Conservation (phyloP, 1,284 basidiomycete genomes). For the Ustilago esculenta region DNA sequence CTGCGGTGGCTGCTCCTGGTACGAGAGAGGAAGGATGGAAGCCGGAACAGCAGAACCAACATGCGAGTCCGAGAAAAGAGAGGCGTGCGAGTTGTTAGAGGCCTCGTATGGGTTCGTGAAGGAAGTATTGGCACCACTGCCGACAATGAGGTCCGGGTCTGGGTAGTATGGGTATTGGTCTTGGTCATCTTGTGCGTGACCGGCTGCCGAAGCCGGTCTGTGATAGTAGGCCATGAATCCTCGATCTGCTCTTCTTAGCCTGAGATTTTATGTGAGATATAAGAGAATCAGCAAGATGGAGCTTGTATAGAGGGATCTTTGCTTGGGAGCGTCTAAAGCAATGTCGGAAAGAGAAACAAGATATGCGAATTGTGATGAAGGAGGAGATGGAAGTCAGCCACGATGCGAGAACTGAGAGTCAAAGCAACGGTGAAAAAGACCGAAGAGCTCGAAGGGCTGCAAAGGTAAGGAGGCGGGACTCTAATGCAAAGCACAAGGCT, state of each 20-base stretch:
- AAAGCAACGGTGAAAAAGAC: too few relatives aligned
- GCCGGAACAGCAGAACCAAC: conserved; percentile 8
- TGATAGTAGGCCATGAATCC: conserved; percentile 25
- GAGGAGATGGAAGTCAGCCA: conserved; percentile 6
- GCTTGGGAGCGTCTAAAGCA: too few relatives aligned
- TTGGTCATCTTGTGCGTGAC: conserved; percentile 22
- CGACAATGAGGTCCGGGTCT: conserved; percentile 34
- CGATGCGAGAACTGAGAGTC: too few relatives aligned
- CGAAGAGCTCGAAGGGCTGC: too few relatives aligned
- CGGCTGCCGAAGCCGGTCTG: conserved; percentile 27
- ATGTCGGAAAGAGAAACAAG: neutral
- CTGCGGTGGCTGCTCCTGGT: conserved; percentile 25
- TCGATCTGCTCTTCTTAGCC: neutral
- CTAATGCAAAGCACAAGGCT: conserved; percentile 4
- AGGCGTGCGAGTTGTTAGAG: conserved; percentile 10
- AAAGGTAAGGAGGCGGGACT: neutral
- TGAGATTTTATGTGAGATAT: too few relatives aligned
- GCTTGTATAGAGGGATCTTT: too few relatives aligned
- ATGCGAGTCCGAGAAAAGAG: conserved; percentile 27
- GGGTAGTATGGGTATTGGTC: conserved; percentile 47
- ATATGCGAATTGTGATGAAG: conserved; percentile 1
- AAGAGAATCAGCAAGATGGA: too few relatives aligned
- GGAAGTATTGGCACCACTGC: conserved; percentile 17
- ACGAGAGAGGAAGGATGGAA: conserved; percentile 19
- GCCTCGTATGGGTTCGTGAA: conserved; percentile 38